These are phyloP conservation scores for Ophiostoma sp. DNA, from an alignment of 2,329 filamentous ascomycete species.

Conservation along the genomic window DNA sequence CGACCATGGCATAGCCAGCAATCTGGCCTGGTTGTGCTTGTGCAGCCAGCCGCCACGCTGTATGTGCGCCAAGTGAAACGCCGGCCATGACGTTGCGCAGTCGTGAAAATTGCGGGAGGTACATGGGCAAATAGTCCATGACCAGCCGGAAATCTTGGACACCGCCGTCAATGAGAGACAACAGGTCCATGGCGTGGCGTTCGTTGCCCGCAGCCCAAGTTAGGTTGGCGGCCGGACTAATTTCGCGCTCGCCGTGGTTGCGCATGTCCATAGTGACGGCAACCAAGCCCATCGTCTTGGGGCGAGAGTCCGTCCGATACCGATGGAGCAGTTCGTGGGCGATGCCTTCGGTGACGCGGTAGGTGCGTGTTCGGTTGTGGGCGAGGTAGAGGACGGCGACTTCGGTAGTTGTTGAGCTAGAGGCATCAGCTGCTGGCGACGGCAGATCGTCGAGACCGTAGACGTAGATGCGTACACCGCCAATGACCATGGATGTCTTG, in stretches of 20 bases:
- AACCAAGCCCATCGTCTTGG: not conserved
- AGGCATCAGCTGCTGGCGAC: not conserved
- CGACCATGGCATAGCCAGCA: not conserved
- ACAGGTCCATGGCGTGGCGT: conserved; percentile 10
- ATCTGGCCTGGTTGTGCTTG: not conserved
- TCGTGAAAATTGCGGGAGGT: not conserved
- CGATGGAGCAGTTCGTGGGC: conserved; percentile 11
- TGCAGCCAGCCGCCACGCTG: conserved; percentile 11
- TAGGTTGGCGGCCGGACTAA: not conserved
- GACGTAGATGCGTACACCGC: conserved; percentile 13
- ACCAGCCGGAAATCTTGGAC: conserved; percentile 4
- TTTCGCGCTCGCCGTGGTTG: conserved; percentile 18
- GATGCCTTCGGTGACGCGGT: conserved; percentile 13
- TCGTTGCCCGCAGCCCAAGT: conserved; percentile 12
- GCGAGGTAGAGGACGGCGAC: conserved; percentile 14
- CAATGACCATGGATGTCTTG: conserved; percentile 16
- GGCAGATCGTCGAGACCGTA: conserved; percentile 8
- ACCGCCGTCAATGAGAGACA: conserved; percentile 11
- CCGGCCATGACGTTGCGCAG: conserved; percentile 12
- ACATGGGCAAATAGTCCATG: conserved; percentile 17
- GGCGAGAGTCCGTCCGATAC: not conserved
- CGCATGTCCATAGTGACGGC: conserved; percentile 19
- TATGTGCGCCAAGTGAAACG: conserved; percentile 7
- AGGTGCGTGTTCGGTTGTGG: conserved; percentile 16
- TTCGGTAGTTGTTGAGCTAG: not conserved